phyloP scores from a whole-genome alignment of 768 basidiomycete genomes.

The Coprinellus micaceus region DNA sequence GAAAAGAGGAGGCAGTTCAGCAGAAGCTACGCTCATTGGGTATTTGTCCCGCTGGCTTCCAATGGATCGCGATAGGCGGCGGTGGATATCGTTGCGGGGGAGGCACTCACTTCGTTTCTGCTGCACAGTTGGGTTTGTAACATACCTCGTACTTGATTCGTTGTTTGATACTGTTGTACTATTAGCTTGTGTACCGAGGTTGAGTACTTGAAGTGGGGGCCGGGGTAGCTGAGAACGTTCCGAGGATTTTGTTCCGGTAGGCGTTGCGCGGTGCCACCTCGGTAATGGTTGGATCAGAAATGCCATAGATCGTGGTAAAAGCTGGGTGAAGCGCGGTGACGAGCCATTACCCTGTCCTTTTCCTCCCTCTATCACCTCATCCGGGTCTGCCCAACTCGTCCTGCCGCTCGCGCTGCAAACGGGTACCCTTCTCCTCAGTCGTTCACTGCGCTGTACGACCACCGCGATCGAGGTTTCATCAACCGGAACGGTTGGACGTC shows the following conservation, averaged over 20 bases:
- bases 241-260: too few species aligned
- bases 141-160: too few species aligned
- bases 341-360: background rate
- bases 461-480: background rate
- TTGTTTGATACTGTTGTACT: too few species aligned
- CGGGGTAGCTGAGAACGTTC: too few species aligned
- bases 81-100: conserved; percentile 11
- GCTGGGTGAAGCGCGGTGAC: background rate
- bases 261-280: too few species aligned
- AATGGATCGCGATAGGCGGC: conserved; percentile 6
- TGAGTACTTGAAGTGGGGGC: too few species aligned
- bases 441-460: background rate
- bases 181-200: too few species aligned
- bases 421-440: background rate
- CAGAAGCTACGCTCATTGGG: conserved; percentile 43
- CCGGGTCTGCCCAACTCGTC: background rate
- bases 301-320: conserved; percentile 2
- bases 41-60: conserved; percentile 31
- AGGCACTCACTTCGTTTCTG: conserved; percentile 8
- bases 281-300: too few species aligned
- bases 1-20: conserved; percentile 43
- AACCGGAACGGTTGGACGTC: too few species aligned
- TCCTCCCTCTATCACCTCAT: background rate
- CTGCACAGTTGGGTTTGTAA: conserved; percentile 7
- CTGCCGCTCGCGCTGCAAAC: background rate